Conservation (phyloP, 306 rosid species). For the Vicia sativa region DNA sequence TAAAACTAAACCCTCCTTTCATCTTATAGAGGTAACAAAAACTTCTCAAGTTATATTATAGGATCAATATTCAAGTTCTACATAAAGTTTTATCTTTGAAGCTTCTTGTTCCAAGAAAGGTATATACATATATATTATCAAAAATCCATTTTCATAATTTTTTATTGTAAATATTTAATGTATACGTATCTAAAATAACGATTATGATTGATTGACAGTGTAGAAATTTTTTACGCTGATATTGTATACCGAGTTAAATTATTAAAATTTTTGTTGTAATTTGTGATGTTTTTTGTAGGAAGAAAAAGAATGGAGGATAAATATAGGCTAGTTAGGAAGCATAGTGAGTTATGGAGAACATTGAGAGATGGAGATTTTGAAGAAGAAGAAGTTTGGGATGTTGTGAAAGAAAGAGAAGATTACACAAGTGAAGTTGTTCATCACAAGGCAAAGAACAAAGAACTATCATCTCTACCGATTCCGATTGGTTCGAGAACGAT, state of each 20-base stretch:
- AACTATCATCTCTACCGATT: constrained; percentile 34
- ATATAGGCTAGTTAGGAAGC: constrained; percentile 53
- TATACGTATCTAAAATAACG: constrained; percentile 7
- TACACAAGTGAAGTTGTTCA: constrained; percentile 24
- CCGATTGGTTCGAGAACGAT: constrained; percentile 67
- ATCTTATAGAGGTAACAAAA: constrained; percentile 41
- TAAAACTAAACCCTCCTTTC: constrained; percentile 27
- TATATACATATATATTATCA: constrained; percentile 42
- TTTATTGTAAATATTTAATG: background rate
- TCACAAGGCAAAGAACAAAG: constrained; percentile 28
- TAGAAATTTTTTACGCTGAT: background rate
- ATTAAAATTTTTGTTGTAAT: constrained; percentile 19
- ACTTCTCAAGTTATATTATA: constrained; percentile 15
- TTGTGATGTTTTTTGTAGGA: constrained; percentile 41
- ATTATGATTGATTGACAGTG: background rate
- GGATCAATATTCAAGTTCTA: constrained; percentile 38
- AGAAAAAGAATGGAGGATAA: constrained; percentile 56
- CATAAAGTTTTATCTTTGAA: constrained; percentile 39
- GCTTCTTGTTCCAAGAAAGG: constrained; percentile 52
- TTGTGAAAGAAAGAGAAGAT: constrained; percentile 50
- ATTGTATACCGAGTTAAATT: background rate
- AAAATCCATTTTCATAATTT: constrained; percentile 1
- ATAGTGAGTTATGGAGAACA: constrained; percentile 76
- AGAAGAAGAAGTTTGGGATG: constrained; percentile 82
- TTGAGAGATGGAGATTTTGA: constrained; percentile 85